Base-by-base conservation (phyloP, 1,284 basidiomycete genomes). In the Neonothopanus nambi region DNA sequence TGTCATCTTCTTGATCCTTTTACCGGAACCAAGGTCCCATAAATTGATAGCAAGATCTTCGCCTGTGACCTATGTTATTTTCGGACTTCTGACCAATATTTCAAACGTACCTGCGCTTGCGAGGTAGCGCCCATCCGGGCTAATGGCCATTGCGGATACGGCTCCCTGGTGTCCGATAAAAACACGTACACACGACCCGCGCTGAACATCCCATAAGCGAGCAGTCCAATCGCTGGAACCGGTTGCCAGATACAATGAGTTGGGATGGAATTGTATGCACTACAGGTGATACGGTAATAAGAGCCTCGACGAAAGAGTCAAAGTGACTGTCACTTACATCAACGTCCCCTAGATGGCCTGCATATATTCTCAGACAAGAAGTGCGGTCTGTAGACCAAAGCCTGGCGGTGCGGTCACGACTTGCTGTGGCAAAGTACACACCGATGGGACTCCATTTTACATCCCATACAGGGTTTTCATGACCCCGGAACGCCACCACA, bases 391-490 rank as follows among this genome's bases (percentile, higher is more conserved):
- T 95, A 28, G 90, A 93, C 97, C 97, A 99, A 40, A 99, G 77
- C 61, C 96, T 81, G 0, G 97, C 97, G 2, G 97, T 98, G 57
- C 93, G 79, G 71, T 99, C 97, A 47, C 96, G 78, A 66, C 93
- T 95, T 5, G 85, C 95, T 11, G 93, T 96, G 0, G 96, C 96
- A 70, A 99, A 99, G 73, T 99, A 98, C n/a, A 96, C 87, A 5
- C 97, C 96, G 74, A 93, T 84, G 6, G 96, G 95, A 60, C 92
- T 95, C 97, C 97, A 99, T 67, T 98, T 89, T 8, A 97, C 93
- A 63, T 98, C 95, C 97, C 97, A 99, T 0, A 99, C 88, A 0
- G 97, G 95, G 68, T 97, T 95, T 67, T 96, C 89, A 66, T 99
- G 97, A 0, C 97, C 97, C 18, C 95, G 83, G 69, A 96, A 99